A percentile compares a stretch with the other conserved stretches of the same genome.
Conservation (phyloP, 1,139 yeast species). For the Yamadazyma aaseri region DNA sequence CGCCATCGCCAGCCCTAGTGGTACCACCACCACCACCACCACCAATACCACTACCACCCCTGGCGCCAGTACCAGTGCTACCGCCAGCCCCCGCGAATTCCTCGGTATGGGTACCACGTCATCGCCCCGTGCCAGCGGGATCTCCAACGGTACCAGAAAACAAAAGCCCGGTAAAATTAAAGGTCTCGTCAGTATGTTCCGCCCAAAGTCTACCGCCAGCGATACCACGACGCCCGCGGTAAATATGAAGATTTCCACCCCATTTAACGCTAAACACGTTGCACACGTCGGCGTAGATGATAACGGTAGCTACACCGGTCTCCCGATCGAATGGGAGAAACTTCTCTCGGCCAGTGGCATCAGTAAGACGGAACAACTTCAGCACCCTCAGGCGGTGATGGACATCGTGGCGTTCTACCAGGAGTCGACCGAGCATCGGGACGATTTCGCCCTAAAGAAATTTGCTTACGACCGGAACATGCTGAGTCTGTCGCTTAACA, state of each 20-base stretch:
- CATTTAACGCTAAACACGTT: conserved; percentile 86
- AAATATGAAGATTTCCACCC: conserved; percentile 75
- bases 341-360: conserved; percentile 84
- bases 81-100: conserved; percentile 27
- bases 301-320: conserved; percentile 85
- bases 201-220: conserved; percentile 19
- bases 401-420: conserved; percentile 89
- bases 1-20: background rate
- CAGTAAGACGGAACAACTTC: conserved; percentile 77
- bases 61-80: conserved; percentile 15
- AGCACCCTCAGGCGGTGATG: conserved; percentile 91
- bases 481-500: conserved; percentile 22
- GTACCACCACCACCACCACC: conserved; percentile 9
- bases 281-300: conserved; percentile 92
- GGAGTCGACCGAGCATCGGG: conserved; percentile 58
- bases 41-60: conserved; percentile 8
- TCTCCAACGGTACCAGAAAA: conserved; percentile 19
- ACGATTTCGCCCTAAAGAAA: conserved; percentile 77
- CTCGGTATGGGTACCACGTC: conserved; percentile 23
- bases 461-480: conserved; percentile 43
- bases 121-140: conserved; percentile 13
- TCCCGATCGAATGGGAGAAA: conserved; percentile 91
- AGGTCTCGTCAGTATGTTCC: conserved; percentile 46
- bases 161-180: conserved; percentile 37
- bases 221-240: conserved; percentile 23